phyloP scores from a whole-genome alignment of 192 early-diverging fungal genomes.

The Backusella macrospora region DNA sequence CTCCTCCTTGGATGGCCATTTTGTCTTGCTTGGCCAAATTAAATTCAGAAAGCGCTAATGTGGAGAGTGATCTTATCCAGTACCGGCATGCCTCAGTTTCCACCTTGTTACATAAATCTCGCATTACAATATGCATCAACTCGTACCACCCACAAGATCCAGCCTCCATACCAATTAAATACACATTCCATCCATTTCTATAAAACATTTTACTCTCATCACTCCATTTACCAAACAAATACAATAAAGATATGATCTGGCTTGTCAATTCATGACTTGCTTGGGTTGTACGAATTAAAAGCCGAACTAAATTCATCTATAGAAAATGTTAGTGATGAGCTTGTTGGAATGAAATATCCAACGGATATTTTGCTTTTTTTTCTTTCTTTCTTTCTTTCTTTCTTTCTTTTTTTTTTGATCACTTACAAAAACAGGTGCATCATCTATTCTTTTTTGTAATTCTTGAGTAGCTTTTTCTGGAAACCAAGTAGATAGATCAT shows the following conservation, averaged over 20 bases:
- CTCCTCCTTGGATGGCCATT: neutral
- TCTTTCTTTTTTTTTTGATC: too few relatives aligned
- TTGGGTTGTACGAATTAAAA: conserved; percentile 21
- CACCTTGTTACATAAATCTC: conserved; percentile 24
- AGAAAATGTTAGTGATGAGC: neutral
- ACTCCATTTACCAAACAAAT: conserved; percentile 29
- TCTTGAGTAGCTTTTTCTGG: conserved; percentile 6
- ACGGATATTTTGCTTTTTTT: too few relatives aligned
- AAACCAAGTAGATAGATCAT: conserved; percentile 17
- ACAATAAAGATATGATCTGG: neutral
- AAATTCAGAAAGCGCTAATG: conserved; percentile 23
- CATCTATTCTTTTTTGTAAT: conserved; percentile 1
- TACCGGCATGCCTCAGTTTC: conserved; percentile 22
- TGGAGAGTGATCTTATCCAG: conserved; percentile 24
- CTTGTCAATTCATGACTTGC: neutral
- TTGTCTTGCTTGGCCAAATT: conserved; percentile 6
- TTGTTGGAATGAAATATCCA: neutral
- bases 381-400: neutral
- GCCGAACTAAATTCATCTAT: conserved; percentile 22
- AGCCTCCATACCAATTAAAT: conserved; percentile 25
- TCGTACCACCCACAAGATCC: conserved; percentile 28
- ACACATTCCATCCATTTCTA: conserved; percentile 24
- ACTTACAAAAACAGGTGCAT: conserved; percentile 22
- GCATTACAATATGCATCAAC: conserved; percentile 26
- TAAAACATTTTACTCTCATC: neutral